phyloP scores from a whole-genome alignment of 768 basidiomycete genomes.

The Mrakia frigida region DNA sequence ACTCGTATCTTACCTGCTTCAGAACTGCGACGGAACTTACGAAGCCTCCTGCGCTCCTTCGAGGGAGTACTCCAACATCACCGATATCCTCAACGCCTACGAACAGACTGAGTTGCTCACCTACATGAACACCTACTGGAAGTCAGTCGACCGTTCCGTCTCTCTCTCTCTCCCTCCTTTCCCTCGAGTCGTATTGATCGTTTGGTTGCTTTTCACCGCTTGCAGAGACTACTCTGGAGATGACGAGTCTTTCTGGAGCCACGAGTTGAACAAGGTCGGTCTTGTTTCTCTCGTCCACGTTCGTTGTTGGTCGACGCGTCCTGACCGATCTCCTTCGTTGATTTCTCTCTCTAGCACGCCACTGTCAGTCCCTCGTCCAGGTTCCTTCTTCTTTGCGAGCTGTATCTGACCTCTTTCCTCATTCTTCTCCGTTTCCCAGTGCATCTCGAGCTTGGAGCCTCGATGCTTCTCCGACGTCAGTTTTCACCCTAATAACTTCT shows the following conservation, averaged over 20 bases:
- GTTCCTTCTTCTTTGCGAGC: not conserved
- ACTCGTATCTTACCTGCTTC: not conserved
- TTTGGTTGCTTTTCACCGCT: not conserved
- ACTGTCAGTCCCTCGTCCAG: no score
- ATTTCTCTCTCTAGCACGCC: no score
- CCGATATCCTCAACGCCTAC: conserved; percentile 35
- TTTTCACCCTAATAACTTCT: not conserved
- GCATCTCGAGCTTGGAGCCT: conserved; percentile 40
- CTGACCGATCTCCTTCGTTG: no score
- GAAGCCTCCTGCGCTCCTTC: conserved; percentile 39
- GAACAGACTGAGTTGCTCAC: conserved; percentile 34
- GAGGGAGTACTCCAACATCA: conserved; percentile 39
- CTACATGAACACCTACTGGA: conserved; percentile 41
- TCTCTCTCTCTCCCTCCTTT: no score
- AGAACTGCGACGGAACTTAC: conserved; percentile 39
- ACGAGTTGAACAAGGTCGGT: conserved; percentile 35
- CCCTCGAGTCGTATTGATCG: not conserved
- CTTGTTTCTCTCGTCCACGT: no score
- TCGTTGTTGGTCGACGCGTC: no score
- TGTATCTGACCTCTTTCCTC: not conserved
- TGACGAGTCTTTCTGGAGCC: conserved; percentile 42
- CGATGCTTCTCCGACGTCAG: conserved; percentile 36
- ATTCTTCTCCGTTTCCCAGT: conserved; percentile 32
- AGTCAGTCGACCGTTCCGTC: not conserved
- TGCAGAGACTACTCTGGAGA: conserved; percentile 38